These are phyloP conservation scores for Microthlaspi erraticum DNA, from an alignment of 345 rosid species.

Conservation along the genomic window DNA sequence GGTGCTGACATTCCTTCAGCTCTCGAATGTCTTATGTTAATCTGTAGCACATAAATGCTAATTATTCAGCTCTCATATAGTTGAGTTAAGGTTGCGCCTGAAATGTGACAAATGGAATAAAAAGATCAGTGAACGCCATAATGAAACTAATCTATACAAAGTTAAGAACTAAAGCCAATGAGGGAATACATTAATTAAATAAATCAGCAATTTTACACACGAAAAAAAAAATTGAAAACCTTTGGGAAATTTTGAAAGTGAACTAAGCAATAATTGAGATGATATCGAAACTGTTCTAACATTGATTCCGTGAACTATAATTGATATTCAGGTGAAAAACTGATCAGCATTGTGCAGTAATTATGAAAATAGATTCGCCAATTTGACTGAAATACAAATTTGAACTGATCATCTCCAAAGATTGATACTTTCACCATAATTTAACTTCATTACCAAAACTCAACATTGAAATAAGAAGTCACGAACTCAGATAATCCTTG, in stretches of 20 bases:
- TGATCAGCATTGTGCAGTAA: constrained; percentile 28
- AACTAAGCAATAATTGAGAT: constrained; percentile 9
- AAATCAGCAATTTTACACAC: constrained; percentile 5
- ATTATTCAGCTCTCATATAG: constrained; percentile 40
- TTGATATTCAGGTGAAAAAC: no score
- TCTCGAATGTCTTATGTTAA: constrained; percentile 51
- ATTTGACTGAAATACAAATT: constrained; percentile 31
- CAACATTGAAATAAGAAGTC: constrained; percentile 1
- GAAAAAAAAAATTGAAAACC: neutral
- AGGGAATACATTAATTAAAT: constrained; percentile 18
- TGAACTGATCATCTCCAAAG: constrained; percentile 28
- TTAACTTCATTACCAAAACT: constrained; percentile 29
- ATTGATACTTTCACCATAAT: constrained; percentile 30
- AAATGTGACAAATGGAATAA: constrained; percentile 27
- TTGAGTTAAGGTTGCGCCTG: constrained; percentile 54
- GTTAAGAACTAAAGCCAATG: constrained; percentile 32
- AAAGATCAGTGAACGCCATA: constrained; percentile 14
- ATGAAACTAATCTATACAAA: constrained; percentile 18
- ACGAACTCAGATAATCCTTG: constrained; percentile 9
- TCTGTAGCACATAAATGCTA: constrained; percentile 56
- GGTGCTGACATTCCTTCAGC: constrained; percentile 76
- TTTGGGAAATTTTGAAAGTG: constrained; percentile 2
- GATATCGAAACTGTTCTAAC: constrained; percentile 9
- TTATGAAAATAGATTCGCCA: constrained; percentile 24
- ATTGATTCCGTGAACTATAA: constrained; percentile 14